Conservation (phyloP, 441 rosid genomes). For the Codiaeum variegatum region DNA sequence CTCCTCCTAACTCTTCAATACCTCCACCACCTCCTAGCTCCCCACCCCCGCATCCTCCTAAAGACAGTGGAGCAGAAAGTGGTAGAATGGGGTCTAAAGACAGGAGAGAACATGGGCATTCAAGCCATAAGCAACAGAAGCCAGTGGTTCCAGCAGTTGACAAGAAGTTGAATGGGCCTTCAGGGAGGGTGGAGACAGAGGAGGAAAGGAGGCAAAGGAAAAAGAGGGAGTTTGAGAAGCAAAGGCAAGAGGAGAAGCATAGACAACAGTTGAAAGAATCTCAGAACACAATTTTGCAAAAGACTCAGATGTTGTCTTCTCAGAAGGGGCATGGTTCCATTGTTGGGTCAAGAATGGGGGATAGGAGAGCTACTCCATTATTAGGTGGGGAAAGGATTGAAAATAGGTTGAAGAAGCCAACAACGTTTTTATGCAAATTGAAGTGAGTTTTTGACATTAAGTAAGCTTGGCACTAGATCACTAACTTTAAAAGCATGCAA, state of each 20-base stretch:
- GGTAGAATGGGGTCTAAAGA: slow-evolving; percentile 34
- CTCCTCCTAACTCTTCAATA: slow-evolving; percentile 43
- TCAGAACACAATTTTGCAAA: slow-evolving; percentile 45
- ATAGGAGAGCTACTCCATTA: slow-evolving; percentile 68
- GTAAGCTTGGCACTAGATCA: not conserved
- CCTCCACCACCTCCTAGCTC: slow-evolving; percentile 80
- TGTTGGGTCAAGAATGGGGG: slow-evolving; percentile 71
- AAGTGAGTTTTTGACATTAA: slow-evolving; percentile 57
- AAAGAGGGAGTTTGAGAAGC: slow-evolving; percentile 90
- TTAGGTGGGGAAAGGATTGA: slow-evolving; percentile 75
- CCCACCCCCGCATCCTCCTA: slow-evolving; percentile 69
- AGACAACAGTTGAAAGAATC: slow-evolving; percentile 65
- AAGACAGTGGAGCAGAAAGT: slow-evolving; percentile 38
- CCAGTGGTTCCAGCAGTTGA: slow-evolving; percentile 34
- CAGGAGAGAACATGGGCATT: slow-evolving; percentile 52
- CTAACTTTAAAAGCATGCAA: not conserved
- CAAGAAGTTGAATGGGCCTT: slow-evolving; percentile 49
- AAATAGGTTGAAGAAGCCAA: slow-evolving; percentile 94
- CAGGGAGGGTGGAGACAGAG: slow-evolving; percentile 73
- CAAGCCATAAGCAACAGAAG: slow-evolving; percentile 42
- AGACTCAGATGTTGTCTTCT: slow-evolving; percentile 50
- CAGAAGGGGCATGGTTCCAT: slow-evolving; percentile 74
- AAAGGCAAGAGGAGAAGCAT: slow-evolving; percentile 68
- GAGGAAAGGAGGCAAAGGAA: slow-evolving; percentile 88
- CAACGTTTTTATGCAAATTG: slow-evolving; percentile 96